Conservation (phyloP, 768 basidiomycete genomes). For the Termitomyces sp. region DNA sequence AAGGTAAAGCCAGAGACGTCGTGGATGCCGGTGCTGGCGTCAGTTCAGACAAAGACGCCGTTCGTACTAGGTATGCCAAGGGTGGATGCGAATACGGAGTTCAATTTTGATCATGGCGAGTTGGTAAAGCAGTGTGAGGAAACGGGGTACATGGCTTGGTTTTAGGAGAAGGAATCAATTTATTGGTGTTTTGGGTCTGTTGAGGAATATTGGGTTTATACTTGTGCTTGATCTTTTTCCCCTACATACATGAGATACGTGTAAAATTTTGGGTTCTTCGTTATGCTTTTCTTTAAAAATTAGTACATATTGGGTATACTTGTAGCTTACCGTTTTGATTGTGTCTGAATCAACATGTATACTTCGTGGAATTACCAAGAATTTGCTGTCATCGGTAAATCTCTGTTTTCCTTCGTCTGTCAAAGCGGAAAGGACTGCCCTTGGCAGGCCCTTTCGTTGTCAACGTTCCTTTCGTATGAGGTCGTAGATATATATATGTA, state of each 20-base stretch:
- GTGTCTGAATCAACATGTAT: too few species aligned
- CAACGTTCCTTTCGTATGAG: too few species aligned
- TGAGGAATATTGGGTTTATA: background rate
- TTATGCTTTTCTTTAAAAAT: background rate
- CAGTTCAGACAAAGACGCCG: conserved; percentile 22
- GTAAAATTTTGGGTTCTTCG: background rate
- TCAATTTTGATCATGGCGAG: conserved; percentile 62
- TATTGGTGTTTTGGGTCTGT: background rate
- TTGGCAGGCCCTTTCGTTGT: too few species aligned
- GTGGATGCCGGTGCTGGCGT: background rate
- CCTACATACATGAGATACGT: background rate
- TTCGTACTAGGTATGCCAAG: conserved; percentile 44
- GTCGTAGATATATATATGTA: background rate
- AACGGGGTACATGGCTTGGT: conserved; percentile 70
- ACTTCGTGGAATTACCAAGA: too few species aligned
- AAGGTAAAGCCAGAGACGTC: conserved; percentile 1
- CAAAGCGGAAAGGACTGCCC: too few species aligned
- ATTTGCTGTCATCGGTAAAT: too few species aligned
- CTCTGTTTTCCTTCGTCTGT: too few species aligned
- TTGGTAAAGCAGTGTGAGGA: conserved; percentile 48
- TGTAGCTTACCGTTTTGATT: background rate
- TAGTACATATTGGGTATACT: background rate
- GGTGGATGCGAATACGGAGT: conserved; percentile 47
- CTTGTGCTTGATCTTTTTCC: background rate
- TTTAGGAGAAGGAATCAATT: conserved; percentile 28